Conservation (phyloP, 2,329 filamentous ascomycete species). For the Cercospora brassicicola region DNA sequence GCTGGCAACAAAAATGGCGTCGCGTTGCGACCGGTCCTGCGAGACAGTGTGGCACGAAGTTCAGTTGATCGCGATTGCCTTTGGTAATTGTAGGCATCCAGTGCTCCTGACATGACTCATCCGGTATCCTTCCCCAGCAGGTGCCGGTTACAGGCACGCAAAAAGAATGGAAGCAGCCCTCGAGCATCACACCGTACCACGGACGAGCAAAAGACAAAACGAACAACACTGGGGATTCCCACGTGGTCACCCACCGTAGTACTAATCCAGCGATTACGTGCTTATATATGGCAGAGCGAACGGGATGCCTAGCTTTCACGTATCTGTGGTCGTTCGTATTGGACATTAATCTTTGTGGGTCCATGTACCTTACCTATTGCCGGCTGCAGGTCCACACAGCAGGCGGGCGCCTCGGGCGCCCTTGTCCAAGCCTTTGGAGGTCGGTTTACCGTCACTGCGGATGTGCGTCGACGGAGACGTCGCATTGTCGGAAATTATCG, state of each 20-base stretch:
- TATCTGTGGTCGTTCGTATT: constrained; percentile 7
- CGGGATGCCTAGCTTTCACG: constrained; percentile 10
- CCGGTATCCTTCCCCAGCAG: too few relatives aligned
- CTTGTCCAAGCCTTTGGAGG: background rate
- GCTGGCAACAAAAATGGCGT: background rate
- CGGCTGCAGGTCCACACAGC: background rate
- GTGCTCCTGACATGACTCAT: too few relatives aligned
- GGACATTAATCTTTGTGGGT: background rate
- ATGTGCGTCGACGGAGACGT: background rate
- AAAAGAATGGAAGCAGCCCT: too few relatives aligned
- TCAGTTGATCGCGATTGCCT: too few relatives aligned
- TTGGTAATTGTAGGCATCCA: too few relatives aligned
- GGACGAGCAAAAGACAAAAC: constrained; percentile 7
- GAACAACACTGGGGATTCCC: constrained; percentile 14
- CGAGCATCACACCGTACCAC: too few relatives aligned
- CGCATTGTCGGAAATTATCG: background rate
- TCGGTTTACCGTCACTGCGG: background rate
- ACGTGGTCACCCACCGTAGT: constrained; percentile 14
- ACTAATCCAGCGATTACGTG: constrained; percentile 15
- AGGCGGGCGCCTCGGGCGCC: too few relatives aligned
- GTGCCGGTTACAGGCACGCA: too few relatives aligned
- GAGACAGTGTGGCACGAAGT: background rate
- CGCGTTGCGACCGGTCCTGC: background rate
- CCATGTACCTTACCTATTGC: background rate
- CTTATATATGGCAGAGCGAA: constrained; percentile 11